phyloP scores from a whole-genome alignment of 2,329 filamentous ascomycete genomes.

The Claviceps sp. region DNA sequence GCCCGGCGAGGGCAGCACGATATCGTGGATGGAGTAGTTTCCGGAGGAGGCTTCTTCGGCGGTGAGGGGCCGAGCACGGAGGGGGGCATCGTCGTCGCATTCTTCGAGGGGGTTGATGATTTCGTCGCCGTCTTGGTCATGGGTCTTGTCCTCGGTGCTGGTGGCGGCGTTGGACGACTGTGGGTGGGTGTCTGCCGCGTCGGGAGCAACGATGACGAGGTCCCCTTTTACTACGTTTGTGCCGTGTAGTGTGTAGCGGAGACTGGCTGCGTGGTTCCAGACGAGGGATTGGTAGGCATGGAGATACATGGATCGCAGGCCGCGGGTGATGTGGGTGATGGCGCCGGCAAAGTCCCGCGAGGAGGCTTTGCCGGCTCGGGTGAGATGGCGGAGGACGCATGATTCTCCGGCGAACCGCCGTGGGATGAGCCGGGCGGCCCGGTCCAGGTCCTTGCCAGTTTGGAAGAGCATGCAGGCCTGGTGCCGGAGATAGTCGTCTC shows the following conservation, averaged over 20 bases:
- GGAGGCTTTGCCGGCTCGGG: conserved; percentile 29
- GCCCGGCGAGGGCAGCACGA: conserved; percentile 86
- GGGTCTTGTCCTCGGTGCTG: conserved; percentile 26
- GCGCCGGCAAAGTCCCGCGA: conserved; percentile 68
- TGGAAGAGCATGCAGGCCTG: conserved; percentile 65
- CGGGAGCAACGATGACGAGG: conserved; percentile 51
- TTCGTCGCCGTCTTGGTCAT: conserved; percentile 44
- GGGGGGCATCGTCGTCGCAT: conserved; percentile 26
- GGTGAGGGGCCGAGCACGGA: conserved; percentile 57
- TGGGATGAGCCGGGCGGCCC: conserved; percentile 57
- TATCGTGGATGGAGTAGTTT: conserved; percentile 67
- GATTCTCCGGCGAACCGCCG: conserved; percentile 70
- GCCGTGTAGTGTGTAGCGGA: conserved; percentile 67
- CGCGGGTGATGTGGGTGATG: conserved; percentile 64
- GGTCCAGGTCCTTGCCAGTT: conserved; percentile 40
- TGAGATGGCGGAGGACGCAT: conserved; percentile 66
- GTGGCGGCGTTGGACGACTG: conserved; percentile 7
- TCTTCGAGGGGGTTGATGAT: conserved; percentile 29
- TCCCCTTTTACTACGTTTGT: conserved; percentile 67
- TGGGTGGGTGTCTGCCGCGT: conserved; percentile 17
- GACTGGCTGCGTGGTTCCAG: conserved; percentile 78
- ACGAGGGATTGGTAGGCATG: conserved; percentile 93
- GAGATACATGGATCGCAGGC: conserved; percentile 83
- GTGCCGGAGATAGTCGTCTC: conserved; percentile 69
- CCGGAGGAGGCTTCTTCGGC: conserved; percentile 67